Conservation (phyloP, 2,329 filamentous ascomycete genomes). For the Talaromyces sp. region DNA sequence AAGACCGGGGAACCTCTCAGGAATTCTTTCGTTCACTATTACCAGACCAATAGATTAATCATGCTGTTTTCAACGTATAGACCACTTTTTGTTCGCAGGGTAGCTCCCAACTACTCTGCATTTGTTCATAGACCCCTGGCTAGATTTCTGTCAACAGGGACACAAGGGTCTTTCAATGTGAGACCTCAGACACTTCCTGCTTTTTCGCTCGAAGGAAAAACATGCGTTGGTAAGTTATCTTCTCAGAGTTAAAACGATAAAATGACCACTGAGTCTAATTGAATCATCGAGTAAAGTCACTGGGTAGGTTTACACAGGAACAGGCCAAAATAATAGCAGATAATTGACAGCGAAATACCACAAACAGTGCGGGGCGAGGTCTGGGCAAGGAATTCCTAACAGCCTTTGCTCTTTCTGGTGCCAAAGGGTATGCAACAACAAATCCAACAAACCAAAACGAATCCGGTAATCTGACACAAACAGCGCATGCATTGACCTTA, state of each 20-base stretch:
- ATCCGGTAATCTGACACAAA: not conserved
- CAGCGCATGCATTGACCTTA: conserved; percentile 26
- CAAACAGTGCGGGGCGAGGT: conserved; percentile 5
- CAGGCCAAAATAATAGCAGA: not conserved
- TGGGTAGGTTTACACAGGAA: not conserved
- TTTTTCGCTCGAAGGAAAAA: conserved; percentile 20
- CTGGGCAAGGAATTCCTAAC: conserved; percentile 11
- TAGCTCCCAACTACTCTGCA: not conserved
- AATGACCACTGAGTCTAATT: not conserved
- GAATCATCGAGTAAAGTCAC: not conserved
- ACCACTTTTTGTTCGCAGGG: not conserved
- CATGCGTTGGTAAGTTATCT: conserved; percentile 15
- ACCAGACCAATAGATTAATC: not conserved
- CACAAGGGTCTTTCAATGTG: conserved; percentile 50
- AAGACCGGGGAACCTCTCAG: not conserved
- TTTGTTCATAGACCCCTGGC: not conserved
- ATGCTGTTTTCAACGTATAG: not conserved
- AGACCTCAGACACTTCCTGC: conserved; percentile 13
- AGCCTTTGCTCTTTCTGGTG: conserved; percentile 6
- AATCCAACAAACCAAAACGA: not conserved
- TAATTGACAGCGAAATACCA: not conserved
- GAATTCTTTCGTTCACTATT: not conserved
- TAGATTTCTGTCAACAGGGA: conserved; percentile 43
- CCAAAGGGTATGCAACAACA: not conserved
- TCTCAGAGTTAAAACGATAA: not conserved